Evolutionary conservation across 225 moss, liverwort and hornwort species (phyloP).

Genomic region (Straminergon stramineum): DNA sequence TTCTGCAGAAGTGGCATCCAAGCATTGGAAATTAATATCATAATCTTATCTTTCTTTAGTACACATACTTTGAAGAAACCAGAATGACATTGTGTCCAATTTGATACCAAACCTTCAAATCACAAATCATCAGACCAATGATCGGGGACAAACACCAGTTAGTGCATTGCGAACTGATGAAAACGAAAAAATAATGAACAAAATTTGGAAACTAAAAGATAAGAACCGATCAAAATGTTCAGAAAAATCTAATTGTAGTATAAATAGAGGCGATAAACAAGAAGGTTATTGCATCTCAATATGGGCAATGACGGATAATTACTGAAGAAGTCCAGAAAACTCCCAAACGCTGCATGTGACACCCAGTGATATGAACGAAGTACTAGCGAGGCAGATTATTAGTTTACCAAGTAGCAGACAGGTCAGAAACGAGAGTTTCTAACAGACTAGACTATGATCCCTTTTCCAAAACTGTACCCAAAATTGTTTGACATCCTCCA

Average conservation of each 20-base stretch:
- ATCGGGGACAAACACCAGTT: not conserved
- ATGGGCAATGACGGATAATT: not conserved
- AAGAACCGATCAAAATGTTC: not conserved
- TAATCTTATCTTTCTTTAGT: not conserved
- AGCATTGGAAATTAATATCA: not conserved
- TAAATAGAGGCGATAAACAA: not conserved
- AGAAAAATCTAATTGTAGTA: not conserved
- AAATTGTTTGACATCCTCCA: constrained; percentile 7
- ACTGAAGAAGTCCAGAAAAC: not conserved
- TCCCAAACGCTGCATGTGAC: not conserved
- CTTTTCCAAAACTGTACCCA: not conserved
- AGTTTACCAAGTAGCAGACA: not conserved
- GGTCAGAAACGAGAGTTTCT: not conserved
- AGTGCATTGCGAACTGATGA: not conserved
- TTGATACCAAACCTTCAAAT: not conserved
- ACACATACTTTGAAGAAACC: not conserved
- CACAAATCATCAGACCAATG: not conserved
- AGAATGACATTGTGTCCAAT: not conserved
- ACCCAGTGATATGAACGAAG: not conserved
- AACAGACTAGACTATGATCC: not conserved
- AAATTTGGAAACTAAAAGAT: not conserved
- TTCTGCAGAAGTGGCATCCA: not conserved
- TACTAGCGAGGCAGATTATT: not conserved
- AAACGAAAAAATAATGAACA: not conserved
- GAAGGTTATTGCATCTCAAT: not conserved